Conservation (phyloP, 352 stramenopile genomes). For the Phytophthora brassicae region DNA sequence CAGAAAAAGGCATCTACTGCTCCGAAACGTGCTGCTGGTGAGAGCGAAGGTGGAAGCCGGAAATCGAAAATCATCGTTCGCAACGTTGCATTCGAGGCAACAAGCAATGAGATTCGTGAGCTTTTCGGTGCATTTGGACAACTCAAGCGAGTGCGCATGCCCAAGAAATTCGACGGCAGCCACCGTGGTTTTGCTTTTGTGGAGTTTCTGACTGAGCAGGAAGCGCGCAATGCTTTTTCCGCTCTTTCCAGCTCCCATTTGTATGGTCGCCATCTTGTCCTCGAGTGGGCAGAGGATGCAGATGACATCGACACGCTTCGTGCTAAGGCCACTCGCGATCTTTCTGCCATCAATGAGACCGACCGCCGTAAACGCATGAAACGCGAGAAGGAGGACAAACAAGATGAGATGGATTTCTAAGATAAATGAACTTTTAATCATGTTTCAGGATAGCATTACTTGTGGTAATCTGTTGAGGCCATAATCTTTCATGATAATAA, state of each 20-base stretch:
- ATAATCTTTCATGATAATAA: too few relatives aligned
- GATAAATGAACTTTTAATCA: constrained; percentile 10
- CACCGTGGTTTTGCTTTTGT: constrained; percentile 99
- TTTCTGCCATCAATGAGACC: constrained; percentile 69
- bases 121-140: constrained; percentile 97
- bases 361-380: constrained; percentile 71
- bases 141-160: constrained; percentile 97
- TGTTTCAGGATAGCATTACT: too few relatives aligned
- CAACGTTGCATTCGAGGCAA: constrained; percentile 99
- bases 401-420: constrained; percentile 52
- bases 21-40: constrained; percentile 43
- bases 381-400: constrained; percentile 44
- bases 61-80: constrained; percentile 98
- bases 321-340: constrained; percentile 75
- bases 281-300: constrained; percentile 96
- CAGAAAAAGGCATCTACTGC: constrained; percentile 76
- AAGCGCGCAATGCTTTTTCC: constrained; percentile 92
- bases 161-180: constrained; percentile 98
- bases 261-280: constrained; percentile 98
- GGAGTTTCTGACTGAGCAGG: constrained; percentile 96
- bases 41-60: constrained; percentile 30
- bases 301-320: constrained; percentile 85
- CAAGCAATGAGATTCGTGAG: constrained; percentile 94
- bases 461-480: too few relatives aligned
- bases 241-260: constrained; percentile 96